Evolutionary conservation across 805 yeast genomes (phyloP), one percentile per base, ranked within the genome.

Genomic region (Debaryomyces maramus): DNA sequence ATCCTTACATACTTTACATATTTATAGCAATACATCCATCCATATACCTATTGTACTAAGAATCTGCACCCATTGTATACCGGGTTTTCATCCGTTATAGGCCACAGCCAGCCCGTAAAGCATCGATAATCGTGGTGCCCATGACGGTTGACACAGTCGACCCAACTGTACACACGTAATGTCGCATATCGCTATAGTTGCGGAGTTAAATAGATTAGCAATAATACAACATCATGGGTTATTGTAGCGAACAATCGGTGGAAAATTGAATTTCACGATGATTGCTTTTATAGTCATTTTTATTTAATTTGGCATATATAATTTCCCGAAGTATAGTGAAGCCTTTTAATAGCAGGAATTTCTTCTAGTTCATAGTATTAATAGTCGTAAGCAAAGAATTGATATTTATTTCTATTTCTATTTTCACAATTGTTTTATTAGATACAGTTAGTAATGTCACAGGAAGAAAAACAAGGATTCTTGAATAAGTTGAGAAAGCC

Each of bases 401-500:
- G n/a, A n/a, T n/a, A n/a, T n/a, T n/a, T n/a, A n/a, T n/a, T n/a
- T n/a, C n/a, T n/a, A n/a, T n/a, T n/a, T n/a, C n/a, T n/a, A n/a
- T 29, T 29, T 22, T 22, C 8, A 9, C 11, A 22, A 22, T 8
- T 22, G 26, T 9, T 22, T 22, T 22, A 22, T 22, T 14, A 13
- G 10, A n/a, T 14, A 9, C 10, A 29, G 14, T n/a, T 14, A 29
- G 9, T 9, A 10, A 50, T 49, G 53, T 43, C 53, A 32, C 32
- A 33, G 9, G 32, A 39, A 15, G 56, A 52, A 23, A 52, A 51
- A 31, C 41, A 40, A 18, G 50, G 53, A 20, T 44, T 56, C 24
- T 36, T 56, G 15, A 39, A 43, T 39, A 56, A 56, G 37, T 45
- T 58, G 33, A 54, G 46, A 32, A 50, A 56, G 26, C 59, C 60